These are phyloP conservation scores for Colletotrichum filicis DNA, from an alignment of 2,329 filamentous ascomycete genomes.

Conservation along the genomic window DNA sequence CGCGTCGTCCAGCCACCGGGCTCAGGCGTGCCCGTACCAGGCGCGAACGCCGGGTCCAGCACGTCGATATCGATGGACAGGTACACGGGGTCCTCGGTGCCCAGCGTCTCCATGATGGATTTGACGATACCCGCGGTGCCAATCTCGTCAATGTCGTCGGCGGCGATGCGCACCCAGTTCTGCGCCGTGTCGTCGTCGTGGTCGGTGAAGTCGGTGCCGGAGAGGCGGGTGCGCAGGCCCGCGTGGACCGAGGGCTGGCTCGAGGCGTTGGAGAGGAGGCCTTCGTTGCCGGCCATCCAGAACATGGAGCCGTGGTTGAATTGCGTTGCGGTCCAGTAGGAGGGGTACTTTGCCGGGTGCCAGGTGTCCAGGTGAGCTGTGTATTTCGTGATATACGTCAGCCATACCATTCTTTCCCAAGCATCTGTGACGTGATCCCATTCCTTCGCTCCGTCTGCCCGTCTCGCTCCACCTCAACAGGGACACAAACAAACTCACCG, in stretches of 20 bases:
- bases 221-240: constrained; percentile 81
- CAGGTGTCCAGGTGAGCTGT: constrained; percentile 81
- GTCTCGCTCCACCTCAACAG: not conserved
- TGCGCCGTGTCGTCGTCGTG: constrained; percentile 79
- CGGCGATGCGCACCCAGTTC: constrained; percentile 83
- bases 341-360: constrained; percentile 84
- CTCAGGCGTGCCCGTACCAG: constrained; percentile 89
- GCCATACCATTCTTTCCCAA: not conserved
- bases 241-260: constrained; percentile 82
- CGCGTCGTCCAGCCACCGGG: constrained; percentile 91
- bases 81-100: constrained; percentile 82
- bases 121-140: constrained; percentile 77
- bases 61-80: constrained; percentile 65
- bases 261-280: constrained; percentile 77
- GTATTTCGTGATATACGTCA: constrained; percentile 30
- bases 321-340: constrained; percentile 75
- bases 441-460: not conserved
- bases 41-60: constrained; percentile 54
- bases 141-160: constrained; percentile 88
- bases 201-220: constrained; percentile 71
- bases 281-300: constrained; percentile 86
- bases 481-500: constrained; percentile 41
- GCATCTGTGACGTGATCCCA: not conserved
- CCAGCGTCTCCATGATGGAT: constrained; percentile 77
- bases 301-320: constrained; percentile 95